Evolutionary conservation across 805 yeast genomes (phyloP), one percentile per base, ranked within the genome.

Genomic region (Teunomyces tritomae): DNA sequence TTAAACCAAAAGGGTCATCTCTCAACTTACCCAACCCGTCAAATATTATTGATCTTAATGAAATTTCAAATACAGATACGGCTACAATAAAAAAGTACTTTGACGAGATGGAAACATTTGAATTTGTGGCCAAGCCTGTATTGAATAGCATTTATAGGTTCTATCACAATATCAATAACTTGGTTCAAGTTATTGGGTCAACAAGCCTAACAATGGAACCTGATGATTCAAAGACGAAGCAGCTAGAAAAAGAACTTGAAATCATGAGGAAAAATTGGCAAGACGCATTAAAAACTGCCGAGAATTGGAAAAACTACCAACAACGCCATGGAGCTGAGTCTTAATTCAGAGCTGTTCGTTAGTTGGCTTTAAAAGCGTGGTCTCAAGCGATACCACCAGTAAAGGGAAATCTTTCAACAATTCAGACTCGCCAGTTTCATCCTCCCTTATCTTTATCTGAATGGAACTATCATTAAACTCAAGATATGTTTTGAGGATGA

Each of bases 61-160:
- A 49, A 6, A 49, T 61, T 4, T 45, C 53, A 8, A 47, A 50
- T 10, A 49, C 53, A 1, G 55, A 51, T 32, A 36, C 49, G 5
- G 56, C 49, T 3, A 39, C 50, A 3, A 45, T 57, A 9, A 52
- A 54, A 39, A 50, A 52, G 37, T 54, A 52, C 32, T 54, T 59
- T 24, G 68, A 64, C 28, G 70, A 71, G 28, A 57, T 72, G 29
- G 72, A 67, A 51, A 61, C 72, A 5, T 70, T 68, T 49, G 74
- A 69, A 37, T 50, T 51, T 7, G 55, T 67, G 7, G 55, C 70
- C 5, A 64, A 61, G 35, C 76, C 77, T 5, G 57, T 71, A 14
- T 51, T 70, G 26, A 62, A 64, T 33, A 67, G 63, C 45, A 53
- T 70, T 7, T 70, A 68, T 48, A 61, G 59, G 41, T 61, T 70